Conservation (phyloP, 2,329 filamentous ascomycete species). For the Ophiostoma angusticollis region DNA sequence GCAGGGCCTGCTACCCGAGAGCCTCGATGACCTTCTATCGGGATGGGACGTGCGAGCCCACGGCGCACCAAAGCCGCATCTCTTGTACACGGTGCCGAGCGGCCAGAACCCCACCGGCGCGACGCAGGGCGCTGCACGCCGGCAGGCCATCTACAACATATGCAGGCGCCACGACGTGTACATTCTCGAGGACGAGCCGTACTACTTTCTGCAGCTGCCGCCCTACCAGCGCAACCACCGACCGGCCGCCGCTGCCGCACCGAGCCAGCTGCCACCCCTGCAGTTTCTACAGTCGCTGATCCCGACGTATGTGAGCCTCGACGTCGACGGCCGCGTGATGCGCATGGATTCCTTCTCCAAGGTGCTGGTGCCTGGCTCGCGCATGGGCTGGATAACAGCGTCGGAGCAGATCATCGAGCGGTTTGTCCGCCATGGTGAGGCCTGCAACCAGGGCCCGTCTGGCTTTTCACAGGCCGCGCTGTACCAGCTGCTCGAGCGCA, state of each 20-base stretch:
- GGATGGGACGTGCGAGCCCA: slow-evolving; percentile 35
- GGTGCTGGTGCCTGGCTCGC: slow-evolving; percentile 69
- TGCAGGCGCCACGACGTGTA: slow-evolving; percentile 74
- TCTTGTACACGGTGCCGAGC: slow-evolving; percentile 52
- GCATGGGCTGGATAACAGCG: slow-evolving; percentile 80
- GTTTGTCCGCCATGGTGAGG: slow-evolving; percentile 71
- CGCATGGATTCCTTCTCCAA: slow-evolving; percentile 92
- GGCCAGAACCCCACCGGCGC: slow-evolving; percentile 88
- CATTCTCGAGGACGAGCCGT: slow-evolving; percentile 88
- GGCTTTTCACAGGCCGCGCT: slow-evolving; percentile 75
- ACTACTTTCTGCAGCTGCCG: slow-evolving; percentile 87
- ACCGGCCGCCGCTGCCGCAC: slow-evolving; percentile 26
- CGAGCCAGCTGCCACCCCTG: background rate
- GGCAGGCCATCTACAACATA: slow-evolving; percentile 61
- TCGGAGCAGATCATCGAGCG: slow-evolving; percentile 74
- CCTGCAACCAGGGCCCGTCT: slow-evolving; percentile 70
- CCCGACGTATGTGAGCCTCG: slow-evolving; percentile 66
- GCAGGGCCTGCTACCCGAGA: slow-evolving; percentile 38
- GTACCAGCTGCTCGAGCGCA: slow-evolving; percentile 70
- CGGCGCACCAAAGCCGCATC: slow-evolving; percentile 36
- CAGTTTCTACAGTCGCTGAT: slow-evolving; percentile 61
- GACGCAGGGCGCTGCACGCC: slow-evolving; percentile 56
- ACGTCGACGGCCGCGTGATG: slow-evolving; percentile 76
- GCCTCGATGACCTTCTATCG: slow-evolving; percentile 37
- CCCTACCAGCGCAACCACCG: slow-evolving; percentile 48